A percentile compares a stretch with the other conserved stretches of the same genome.
These are phyloP conservation scores for Acidiella bohemica DNA, from an alignment of 495 filamentous ascomycete species.

Conservation along the genomic window DNA sequence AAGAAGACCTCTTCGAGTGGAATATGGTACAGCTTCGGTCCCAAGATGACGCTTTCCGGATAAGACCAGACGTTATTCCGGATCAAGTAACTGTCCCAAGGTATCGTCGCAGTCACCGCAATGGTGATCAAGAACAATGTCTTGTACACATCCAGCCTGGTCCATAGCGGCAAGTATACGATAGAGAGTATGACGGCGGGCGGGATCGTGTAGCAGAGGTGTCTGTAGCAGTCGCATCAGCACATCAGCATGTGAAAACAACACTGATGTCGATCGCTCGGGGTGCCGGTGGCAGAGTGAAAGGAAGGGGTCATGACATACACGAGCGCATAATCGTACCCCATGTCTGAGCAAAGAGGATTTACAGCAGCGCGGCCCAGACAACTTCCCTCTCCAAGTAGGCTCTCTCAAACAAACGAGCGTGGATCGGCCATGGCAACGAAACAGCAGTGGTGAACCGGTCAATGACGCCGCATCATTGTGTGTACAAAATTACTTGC, in stretches of 20 bases:
- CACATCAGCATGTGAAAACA: too few species aligned
- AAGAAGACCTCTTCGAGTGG: conserved; percentile 59
- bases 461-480: too few species aligned
- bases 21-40: conserved; percentile 42
- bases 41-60: conserved; percentile 43
- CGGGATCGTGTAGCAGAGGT: conserved; percentile 56
- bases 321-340: conserved; percentile 55
- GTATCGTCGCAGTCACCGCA: conserved; percentile 47
- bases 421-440: too few species aligned
- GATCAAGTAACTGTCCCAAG: conserved; percentile 62
- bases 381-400: too few species aligned
- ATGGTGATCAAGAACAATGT: conserved; percentile 41
- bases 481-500: too few species aligned
- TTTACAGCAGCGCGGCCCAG: too few species aligned
- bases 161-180: conserved; percentile 44
- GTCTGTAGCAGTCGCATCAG: conserved; percentile 37
- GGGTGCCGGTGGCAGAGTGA: not conserved
- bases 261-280: not conserved
- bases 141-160: conserved; percentile 44
- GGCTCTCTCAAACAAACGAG: too few species aligned
- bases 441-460: too few species aligned
- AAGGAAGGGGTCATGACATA: conserved; percentile 27
- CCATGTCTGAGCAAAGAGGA: conserved; percentile 38
- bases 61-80: conserved; percentile 53
- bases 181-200: conserved; percentile 42